Evolutionary conservation across 208 protist genomes (phyloP).

Genomic region (Tritrichomonas foetus): DNA sequence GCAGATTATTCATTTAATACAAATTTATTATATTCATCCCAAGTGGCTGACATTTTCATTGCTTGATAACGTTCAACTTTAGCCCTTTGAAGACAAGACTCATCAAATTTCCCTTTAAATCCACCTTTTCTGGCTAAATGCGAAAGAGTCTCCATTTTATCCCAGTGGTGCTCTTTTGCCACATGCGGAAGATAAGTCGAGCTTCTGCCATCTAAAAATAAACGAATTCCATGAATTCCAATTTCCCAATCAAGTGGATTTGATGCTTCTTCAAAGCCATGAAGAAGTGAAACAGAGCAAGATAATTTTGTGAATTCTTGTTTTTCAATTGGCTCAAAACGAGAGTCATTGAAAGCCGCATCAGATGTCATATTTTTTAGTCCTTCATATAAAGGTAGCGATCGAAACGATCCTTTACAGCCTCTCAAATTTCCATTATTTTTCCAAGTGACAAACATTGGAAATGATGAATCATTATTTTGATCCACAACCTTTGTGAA

Average conservation of each 20-base stretch:
- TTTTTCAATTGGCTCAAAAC: neutral
- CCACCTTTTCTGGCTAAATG: neutral
- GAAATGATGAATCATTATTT: neutral
- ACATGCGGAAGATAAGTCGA: slow-evolving; percentile 23
- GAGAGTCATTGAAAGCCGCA: neutral
- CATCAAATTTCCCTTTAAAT: neutral
- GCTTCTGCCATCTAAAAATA: neutral
- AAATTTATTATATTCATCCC: slow-evolving; percentile 8
- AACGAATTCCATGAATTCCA: slow-evolving; percentile 25
- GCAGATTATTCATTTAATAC: too few species aligned
- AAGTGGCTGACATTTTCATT: neutral
- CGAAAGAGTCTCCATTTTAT: neutral
- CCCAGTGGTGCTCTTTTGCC: neutral
- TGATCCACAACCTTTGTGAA: too few species aligned
- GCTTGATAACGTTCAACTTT: slow-evolving; percentile 1
- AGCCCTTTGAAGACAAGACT: neutral
- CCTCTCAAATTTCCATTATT: neutral
- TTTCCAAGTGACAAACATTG: slow-evolving; percentile 40
- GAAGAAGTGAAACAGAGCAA: neutral
- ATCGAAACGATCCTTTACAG: neutral
- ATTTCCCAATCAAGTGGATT: neutral
- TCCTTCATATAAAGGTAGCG: neutral
- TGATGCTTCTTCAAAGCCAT: neutral
- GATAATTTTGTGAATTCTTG: neutral
- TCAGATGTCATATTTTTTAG: neutral